A percentile compares a stretch with the other conserved stretches of the same genome.
Evolutionary conservation across 2,329 filamentous ascomycete species (phyloP).

Genomic region (Venturia pyrina): DNA sequence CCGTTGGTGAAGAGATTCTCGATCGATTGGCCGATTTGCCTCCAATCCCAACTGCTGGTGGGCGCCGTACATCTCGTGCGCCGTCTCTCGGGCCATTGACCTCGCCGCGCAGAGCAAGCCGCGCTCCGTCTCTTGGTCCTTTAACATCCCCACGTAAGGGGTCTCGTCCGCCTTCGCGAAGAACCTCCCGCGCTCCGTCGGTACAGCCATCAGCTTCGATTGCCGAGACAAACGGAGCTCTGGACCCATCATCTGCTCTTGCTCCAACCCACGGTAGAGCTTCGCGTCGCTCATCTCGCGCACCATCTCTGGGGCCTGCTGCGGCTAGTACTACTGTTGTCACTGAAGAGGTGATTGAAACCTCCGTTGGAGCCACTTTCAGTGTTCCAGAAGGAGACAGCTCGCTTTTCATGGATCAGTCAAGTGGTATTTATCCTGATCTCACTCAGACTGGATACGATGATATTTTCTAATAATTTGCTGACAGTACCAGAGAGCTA

Average conservation of each 20-base stretch:
- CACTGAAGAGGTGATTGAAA: neutral
- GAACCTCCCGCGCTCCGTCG: constrained; percentile 3
- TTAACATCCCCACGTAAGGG: constrained; percentile 1
- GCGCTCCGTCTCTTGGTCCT: neutral
- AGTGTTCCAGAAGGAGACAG: constrained; percentile 6
- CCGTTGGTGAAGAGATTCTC: constrained; percentile 5
- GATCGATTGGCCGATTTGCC: constrained; percentile 6
- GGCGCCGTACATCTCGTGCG: neutral
- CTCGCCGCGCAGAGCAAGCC: neutral
- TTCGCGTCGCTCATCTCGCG: constrained; percentile 7
- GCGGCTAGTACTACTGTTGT: neutral
- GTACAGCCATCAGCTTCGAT: neutral
- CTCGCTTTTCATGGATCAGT: constrained; percentile 5
- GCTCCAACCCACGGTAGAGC: neutral
- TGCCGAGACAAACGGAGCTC: neutral
- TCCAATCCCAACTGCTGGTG: constrained; percentile 3
- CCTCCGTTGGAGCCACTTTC: constrained; percentile 1
- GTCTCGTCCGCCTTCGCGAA: constrained; percentile 3
- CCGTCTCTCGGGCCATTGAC: constrained; percentile 1
- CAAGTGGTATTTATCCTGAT: neutral
- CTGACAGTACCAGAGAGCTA: too few relatives aligned
- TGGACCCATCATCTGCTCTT: constrained; percentile 1
- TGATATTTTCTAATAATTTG: neutral
- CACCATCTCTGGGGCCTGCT: neutral
- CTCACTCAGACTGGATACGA: neutral